A percentile compares a stretch with the other conserved stretches of the same genome.
Evolutionary conservation across 495 filamentous ascomycete species (phyloP).

Genomic region (Penicillium bialowiezense): DNA sequence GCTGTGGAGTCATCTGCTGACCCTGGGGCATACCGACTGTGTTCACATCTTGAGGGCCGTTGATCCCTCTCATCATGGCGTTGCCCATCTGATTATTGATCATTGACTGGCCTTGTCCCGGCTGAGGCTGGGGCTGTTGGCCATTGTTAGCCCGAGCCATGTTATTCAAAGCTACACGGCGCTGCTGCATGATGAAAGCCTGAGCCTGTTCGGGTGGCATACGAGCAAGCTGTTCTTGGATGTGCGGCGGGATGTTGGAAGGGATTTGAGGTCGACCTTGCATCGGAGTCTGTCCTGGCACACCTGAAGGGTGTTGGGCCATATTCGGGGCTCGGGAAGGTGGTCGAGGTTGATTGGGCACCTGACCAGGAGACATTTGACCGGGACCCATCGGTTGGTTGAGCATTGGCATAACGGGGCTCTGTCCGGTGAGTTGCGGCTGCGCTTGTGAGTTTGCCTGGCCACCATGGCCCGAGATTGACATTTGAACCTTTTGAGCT

Average conservation of each 20-base stretch:
- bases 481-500: slow-evolving; percentile 49
- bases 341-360: slow-evolving; percentile 35
- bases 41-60: slow-evolving; percentile 33
- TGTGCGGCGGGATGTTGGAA: slow-evolving; percentile 28
- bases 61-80: slow-evolving; percentile 32
- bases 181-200: slow-evolving; percentile 36
- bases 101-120: slow-evolving; percentile 37
- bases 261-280: slow-evolving; percentile 37
- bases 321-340: slow-evolving; percentile 35
- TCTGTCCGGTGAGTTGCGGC: slow-evolving; percentile 47
- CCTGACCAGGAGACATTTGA: slow-evolving; percentile 45
- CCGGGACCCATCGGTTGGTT: slow-evolving; percentile 54
- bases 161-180: slow-evolving; percentile 28
- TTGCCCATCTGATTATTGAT: slow-evolving; percentile 35
- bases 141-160: slow-evolving; percentile 27
- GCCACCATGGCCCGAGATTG: slow-evolving; percentile 37
- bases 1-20: slow-evolving; percentile 37
- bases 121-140: slow-evolving; percentile 31
- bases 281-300: slow-evolving; percentile 31
- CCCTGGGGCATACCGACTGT: slow-evolving; percentile 27
- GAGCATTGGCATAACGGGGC: slow-evolving; percentile 56
- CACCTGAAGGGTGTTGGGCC: slow-evolving; percentile 30
- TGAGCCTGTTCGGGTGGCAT: slow-evolving; percentile 37
- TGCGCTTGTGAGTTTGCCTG: slow-evolving; percentile 35
- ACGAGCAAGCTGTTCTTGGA: slow-evolving; percentile 34